phyloP scores from a whole-genome alignment of 2,329 filamentous ascomycete genomes.

The Fusarium sp. region DNA sequence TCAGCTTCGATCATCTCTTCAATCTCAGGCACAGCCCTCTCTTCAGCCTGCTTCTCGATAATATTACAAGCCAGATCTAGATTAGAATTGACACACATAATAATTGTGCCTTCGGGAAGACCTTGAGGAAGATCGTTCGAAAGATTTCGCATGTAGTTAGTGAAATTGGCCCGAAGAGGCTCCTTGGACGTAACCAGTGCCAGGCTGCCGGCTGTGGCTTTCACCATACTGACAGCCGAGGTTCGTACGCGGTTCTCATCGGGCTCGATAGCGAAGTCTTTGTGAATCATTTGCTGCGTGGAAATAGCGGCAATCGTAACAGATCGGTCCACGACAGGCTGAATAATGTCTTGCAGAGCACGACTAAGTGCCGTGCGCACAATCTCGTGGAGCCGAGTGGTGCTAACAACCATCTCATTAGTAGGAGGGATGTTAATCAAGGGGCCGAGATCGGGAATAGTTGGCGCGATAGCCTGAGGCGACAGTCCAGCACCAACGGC shows the following conservation, averaged over 20 bases:
- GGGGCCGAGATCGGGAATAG: conserved; percentile 83
- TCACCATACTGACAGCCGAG: conserved; percentile 92
- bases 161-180: conserved; percentile 93
- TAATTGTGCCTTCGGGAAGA: conserved; percentile 90
- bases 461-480: conserved; percentile 78
- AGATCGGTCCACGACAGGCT: conserved; percentile 94
- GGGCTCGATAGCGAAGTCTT: conserved; percentile 93
- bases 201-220: conserved; percentile 90
- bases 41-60: conserved; percentile 94
- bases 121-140: conserved; percentile 76
- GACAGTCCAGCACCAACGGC: conserved; percentile 77
- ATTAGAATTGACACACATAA: conserved; percentile 99
- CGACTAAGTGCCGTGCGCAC: conserved; percentile 87
- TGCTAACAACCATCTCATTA: conserved; percentile 80
- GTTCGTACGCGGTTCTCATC: conserved; percentile 87
- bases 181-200: conserved; percentile 99
- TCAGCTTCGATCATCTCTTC: conserved; percentile 90
- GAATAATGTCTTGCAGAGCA: conserved; percentile 94
- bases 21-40: conserved; percentile 91
- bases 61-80: conserved; percentile 91
- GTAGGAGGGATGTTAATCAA: conserved; percentile 82
- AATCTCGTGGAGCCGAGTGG: conserved; percentile 74
- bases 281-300: conserved; percentile 92
- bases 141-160: conserved; percentile 88
- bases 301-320: conserved; percentile 98